Conservation (phyloP, 768 basidiomycete species). For the Tricholoma bakamatsutake region DNA sequence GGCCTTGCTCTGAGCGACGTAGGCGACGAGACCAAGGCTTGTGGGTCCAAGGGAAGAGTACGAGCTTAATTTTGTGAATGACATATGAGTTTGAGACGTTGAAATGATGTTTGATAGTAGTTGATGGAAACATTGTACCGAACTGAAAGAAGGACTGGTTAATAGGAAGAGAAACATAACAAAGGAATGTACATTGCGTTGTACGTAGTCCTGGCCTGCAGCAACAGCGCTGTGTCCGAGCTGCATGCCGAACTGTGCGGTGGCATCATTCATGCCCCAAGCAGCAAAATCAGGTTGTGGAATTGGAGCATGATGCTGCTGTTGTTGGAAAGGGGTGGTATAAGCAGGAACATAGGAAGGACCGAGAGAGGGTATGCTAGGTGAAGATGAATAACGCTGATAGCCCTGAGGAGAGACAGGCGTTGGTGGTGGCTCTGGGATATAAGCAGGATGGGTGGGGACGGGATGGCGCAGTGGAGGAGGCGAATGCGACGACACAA, state of each 20-base stretch:
- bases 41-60: conserved; percentile 96
- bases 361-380: conserved; percentile 17
- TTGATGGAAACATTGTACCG: conserved; percentile 69
- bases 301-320: conserved; percentile 19
- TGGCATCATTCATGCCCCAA: conserved; percentile 89
- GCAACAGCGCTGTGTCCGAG: conserved; percentile 87
- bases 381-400: conserved; percentile 65
- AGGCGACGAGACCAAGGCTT: conserved; percentile 77
- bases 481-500: conserved; percentile 42
- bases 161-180: not conserved
- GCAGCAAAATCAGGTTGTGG: conserved; percentile 50
- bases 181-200: conserved; percentile 53
- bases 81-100: conserved; percentile 97
- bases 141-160: conserved; percentile 41
- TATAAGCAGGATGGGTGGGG: conserved; percentile 81
- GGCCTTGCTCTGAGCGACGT: conserved; percentile 55
- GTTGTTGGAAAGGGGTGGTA: conserved; percentile 45
- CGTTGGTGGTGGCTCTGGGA: conserved; percentile 77
- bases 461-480: conserved; percentile 85
- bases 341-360: conserved; percentile 40
- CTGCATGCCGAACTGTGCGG: conserved; percentile 95
- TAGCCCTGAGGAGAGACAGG: conserved; percentile 71
- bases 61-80: conserved; percentile 75
- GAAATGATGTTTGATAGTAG: conserved; percentile 67
- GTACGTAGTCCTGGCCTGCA: conserved; percentile 93